Evolutionary conservation across 1,139 yeast species (phyloP).

Genomic region (Taiozyma onychis): DNA sequence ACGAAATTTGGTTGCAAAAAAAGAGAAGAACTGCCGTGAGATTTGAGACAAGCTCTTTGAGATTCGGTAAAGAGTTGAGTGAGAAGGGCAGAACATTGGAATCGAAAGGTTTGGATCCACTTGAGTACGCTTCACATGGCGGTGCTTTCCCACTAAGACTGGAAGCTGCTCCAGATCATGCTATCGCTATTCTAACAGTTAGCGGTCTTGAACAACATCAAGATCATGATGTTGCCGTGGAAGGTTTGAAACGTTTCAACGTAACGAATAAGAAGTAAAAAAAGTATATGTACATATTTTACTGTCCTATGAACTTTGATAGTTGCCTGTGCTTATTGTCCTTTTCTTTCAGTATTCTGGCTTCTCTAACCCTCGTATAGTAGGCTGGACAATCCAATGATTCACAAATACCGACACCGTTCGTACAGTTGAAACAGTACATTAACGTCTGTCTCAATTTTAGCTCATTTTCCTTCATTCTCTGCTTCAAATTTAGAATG

Average conservation of each 20-base stretch:
- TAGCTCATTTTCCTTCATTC: slow-evolving; percentile 17
- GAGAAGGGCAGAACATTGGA: slow-evolving; percentile 29
- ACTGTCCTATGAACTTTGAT: slow-evolving; percentile 9
- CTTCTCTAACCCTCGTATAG: slow-evolving; percentile 27
- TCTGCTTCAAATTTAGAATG: slow-evolving; percentile 18
- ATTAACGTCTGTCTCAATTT: slow-evolving; percentile 17
- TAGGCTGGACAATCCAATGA: slow-evolving; percentile 36
- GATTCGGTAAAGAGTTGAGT: slow-evolving; percentile 35
- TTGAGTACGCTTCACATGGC: slow-evolving; percentile 40
- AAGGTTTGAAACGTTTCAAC: slow-evolving; percentile 4
- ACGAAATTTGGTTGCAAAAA: slow-evolving; percentile 42
- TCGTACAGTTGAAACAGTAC: slow-evolving; percentile 28
- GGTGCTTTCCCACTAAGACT: slow-evolving; percentile 43
- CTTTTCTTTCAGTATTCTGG: slow-evolving; percentile 14
- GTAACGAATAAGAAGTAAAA: not conserved
- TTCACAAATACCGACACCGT: slow-evolving; percentile 24
- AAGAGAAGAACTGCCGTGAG: slow-evolving; percentile 38
- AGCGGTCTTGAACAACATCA: slow-evolving; percentile 45
- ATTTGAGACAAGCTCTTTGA: slow-evolving; percentile 37
- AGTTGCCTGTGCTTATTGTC: slow-evolving; percentile 8
- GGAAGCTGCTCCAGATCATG: slow-evolving; percentile 26
- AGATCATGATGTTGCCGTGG: slow-evolving; percentile 36
- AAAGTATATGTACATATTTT: not conserved
- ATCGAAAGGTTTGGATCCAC: slow-evolving; percentile 29
- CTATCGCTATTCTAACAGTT: slow-evolving; percentile 39